Evolutionary conservation across 2,329 filamentous ascomycete species (phyloP).

Genomic region (Pseudonectria foliicola): DNA sequence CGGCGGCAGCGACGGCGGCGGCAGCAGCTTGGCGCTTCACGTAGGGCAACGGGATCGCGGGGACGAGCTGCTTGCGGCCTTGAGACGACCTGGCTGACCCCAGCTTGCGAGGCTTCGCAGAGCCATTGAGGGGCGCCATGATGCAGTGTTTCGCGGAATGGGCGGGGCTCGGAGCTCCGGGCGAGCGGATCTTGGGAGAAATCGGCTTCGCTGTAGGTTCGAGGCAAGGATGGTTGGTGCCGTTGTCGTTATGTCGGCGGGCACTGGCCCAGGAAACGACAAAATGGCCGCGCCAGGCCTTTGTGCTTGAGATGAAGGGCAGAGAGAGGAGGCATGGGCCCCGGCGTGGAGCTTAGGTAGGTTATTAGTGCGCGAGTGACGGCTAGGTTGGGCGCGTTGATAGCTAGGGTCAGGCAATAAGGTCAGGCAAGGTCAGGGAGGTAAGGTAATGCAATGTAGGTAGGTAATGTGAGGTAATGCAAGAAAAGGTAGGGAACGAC

Average conservation of each 20-base stretch:
- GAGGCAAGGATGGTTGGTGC: neutral
- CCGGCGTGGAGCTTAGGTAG: too few relatives aligned
- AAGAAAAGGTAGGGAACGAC: neutral
- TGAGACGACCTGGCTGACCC: constrained; percentile 23
- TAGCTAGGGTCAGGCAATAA: too few relatives aligned
- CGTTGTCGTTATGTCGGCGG: too few relatives aligned
- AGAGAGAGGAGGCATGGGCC: too few relatives aligned
- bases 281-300: too few relatives aligned
- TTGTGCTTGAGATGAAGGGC: too few relatives aligned
- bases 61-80: constrained; percentile 28
- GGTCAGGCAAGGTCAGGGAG: too few relatives aligned
- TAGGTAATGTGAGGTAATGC: too few relatives aligned
- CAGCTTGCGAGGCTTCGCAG: constrained; percentile 25
- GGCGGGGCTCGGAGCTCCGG: neutral
- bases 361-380: neutral
- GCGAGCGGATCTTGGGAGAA: neutral
- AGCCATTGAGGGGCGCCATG: constrained; percentile 30
- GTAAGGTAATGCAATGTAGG: too few relatives aligned
- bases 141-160: constrained; percentile 2
- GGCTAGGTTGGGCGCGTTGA: neutral
- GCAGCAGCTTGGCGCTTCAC: constrained; percentile 31
- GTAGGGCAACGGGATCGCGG: constrained; percentile 33
- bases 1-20: constrained; percentile 22
- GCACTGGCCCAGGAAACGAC: too few relatives aligned
- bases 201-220: neutral